These are phyloP conservation scores for Picochlorum sp. DNA, from an alignment of 139 green algal species.

Conservation along the genomic window DNA sequence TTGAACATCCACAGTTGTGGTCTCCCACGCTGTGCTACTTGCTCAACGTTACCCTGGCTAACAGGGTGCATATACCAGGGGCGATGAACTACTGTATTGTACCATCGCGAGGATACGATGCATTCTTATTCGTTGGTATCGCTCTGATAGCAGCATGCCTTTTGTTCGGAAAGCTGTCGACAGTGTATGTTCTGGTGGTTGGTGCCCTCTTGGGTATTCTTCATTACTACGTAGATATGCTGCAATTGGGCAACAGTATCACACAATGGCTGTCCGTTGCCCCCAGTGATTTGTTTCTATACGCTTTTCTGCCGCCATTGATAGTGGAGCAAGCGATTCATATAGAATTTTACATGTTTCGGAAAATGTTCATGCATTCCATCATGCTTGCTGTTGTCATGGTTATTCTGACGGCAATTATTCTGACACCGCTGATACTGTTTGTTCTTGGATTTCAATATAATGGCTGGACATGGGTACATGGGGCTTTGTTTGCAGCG, in stretches of 20 bases:
- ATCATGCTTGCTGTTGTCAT: slow-evolving; percentile 69
- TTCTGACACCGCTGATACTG: slow-evolving; percentile 73
- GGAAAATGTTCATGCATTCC: slow-evolving; percentile 38
- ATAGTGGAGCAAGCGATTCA: slow-evolving; percentile 40
- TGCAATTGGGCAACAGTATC: slow-evolving; percentile 61
- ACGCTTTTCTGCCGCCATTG: slow-evolving; percentile 73
- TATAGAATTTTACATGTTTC: slow-evolving; percentile 85
- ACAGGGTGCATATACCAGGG: slow-evolving; percentile 12
- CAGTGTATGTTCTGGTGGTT: slow-evolving; percentile 33
- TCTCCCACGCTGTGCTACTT: slow-evolving; percentile 20
- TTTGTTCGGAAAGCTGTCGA: slow-evolving; percentile 37
- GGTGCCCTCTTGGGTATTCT: slow-evolving; percentile 44
- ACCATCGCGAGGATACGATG: slow-evolving; percentile 20
- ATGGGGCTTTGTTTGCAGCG: slow-evolving; percentile 58
- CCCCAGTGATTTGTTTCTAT: slow-evolving; percentile 74
- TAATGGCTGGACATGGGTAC: slow-evolving; percentile 56
- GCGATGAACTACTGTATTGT: slow-evolving; percentile 26
- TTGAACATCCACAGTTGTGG: slow-evolving; percentile 14
- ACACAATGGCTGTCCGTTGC: slow-evolving; percentile 51
- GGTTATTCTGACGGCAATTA: slow-evolving; percentile 31
- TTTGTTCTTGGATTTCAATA: slow-evolving; percentile 49
- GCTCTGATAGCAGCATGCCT: slow-evolving; percentile 25
- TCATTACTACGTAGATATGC: slow-evolving; percentile 49
- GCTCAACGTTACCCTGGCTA: slow-evolving; percentile 20
- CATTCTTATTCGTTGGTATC: slow-evolving; percentile 38